A percentile compares a stretch with the other conserved stretches of the same genome.
These are phyloP conservation scores for Euphorbia pulcherrima DNA, from an alignment of 345 rosid species.

Conservation along the genomic window DNA sequence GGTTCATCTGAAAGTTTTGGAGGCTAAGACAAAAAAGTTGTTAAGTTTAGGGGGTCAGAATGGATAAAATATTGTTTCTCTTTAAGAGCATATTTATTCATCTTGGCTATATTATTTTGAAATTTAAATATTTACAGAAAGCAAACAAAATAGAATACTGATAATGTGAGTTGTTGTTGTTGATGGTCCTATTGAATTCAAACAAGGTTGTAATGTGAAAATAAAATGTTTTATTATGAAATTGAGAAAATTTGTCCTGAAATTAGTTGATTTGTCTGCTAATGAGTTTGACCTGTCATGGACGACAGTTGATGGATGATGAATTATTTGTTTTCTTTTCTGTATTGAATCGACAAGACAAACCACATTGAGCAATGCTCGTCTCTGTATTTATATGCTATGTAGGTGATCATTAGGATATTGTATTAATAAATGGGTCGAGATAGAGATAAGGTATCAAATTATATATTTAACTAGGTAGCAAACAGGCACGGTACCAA, in stretches of 20 bases:
- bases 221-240: background rate
- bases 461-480: no score
- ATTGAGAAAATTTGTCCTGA: constrained; percentile 2
- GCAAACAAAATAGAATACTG: no score
- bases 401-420: background rate
- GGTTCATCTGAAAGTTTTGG: no score
- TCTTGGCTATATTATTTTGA: background rate
- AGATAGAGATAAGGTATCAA: no score
- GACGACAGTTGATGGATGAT: background rate
- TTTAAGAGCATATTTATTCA: no score
- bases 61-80: no score
- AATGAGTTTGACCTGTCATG: background rate
- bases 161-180: no score
- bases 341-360: background rate
- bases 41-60: no score
- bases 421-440: background rate
- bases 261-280: background rate
- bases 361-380: background rate
- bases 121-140: constrained; percentile 19
- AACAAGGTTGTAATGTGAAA: background rate
- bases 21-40: no score
- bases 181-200: background rate
- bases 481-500: no score
- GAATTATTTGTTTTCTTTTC: background rate
- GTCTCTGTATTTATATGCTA: background rate